Evolutionary conservation across 148 eudicot species (phyloP).

Genomic region (Persicaria maculosa): DNA sequence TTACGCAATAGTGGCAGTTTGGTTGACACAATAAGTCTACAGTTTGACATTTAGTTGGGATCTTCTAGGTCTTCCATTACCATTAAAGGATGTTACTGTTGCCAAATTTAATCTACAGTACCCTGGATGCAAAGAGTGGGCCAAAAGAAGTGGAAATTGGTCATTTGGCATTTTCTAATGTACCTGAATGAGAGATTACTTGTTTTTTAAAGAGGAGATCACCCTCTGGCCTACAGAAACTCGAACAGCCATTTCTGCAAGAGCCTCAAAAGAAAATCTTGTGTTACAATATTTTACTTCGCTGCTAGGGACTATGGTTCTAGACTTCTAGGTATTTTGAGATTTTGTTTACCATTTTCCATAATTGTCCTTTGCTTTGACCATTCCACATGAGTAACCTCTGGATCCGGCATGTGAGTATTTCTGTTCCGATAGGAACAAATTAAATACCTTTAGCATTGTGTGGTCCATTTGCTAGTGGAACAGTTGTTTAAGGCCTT

Average conservation of each 20-base stretch:
- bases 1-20: no score
- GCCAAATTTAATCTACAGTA: background rate
- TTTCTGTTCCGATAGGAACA: background rate
- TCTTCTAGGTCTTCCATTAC: background rate
- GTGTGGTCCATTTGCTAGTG: background rate
- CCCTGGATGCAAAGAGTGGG: background rate
- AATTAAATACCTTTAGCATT: background rate
- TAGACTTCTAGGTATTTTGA: background rate
- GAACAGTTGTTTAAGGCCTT: background rate
- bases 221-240: slow-evolving; percentile 1
- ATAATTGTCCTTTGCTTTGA: background rate
- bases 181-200: background rate
- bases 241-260: background rate
- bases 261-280: background rate
- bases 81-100: background rate
- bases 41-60: background rate
- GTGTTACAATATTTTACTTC: background rate
- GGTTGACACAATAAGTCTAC: background rate
- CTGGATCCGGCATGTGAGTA: background rate
- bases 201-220: background rate
- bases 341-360: background rate
- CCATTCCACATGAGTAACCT: background rate
- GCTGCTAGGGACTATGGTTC: background rate
- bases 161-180: background rate
- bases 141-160: background rate